phyloP scores from a whole-genome alignment of 805 yeast genomes.

The Cyberlindnera galapagoensis region DNA sequence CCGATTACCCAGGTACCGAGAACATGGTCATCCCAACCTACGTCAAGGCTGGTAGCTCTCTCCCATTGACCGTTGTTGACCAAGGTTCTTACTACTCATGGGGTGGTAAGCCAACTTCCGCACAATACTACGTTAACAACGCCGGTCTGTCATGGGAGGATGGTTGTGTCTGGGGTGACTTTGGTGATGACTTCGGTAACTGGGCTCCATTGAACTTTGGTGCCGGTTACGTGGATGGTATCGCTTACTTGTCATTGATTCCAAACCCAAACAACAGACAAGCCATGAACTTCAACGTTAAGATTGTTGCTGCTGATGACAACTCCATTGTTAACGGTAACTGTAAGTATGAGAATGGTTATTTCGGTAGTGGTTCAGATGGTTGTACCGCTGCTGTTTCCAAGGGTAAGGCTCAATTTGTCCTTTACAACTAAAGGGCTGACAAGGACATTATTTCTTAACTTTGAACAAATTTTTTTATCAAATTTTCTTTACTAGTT shows the following conservation, averaged over 20 bases:
- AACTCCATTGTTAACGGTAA: constrained; percentile 49
- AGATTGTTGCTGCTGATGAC: constrained; percentile 58
- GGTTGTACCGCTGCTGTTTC: constrained; percentile 95
- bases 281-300: constrained; percentile 66
- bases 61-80: constrained; percentile 75
- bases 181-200: constrained; percentile 83
- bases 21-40: constrained; percentile 95
- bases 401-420: constrained; percentile 77
- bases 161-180: constrained; percentile 91
- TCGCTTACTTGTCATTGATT: constrained; percentile 80
- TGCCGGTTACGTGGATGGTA: constrained; percentile 66
- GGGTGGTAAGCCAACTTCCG: constrained; percentile 77
- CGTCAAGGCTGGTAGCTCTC: constrained; percentile 57
- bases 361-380: constrained; percentile 62
- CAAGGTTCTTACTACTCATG: constrained; percentile 72
- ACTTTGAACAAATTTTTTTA: too few species aligned
- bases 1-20: constrained; percentile 99
- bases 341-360: constrained; percentile 81
- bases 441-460: too few species aligned
- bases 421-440: constrained; percentile 41
- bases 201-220: constrained; percentile 98
- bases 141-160: constrained; percentile 88
- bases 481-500: too few species aligned
- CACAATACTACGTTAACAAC: constrained; percentile 95
- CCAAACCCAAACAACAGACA: constrained; percentile 88